These are phyloP conservation scores for Chrysanthemum makinoi DNA, from an alignment of 129 eudicot species.

Conservation along the genomic window DNA sequence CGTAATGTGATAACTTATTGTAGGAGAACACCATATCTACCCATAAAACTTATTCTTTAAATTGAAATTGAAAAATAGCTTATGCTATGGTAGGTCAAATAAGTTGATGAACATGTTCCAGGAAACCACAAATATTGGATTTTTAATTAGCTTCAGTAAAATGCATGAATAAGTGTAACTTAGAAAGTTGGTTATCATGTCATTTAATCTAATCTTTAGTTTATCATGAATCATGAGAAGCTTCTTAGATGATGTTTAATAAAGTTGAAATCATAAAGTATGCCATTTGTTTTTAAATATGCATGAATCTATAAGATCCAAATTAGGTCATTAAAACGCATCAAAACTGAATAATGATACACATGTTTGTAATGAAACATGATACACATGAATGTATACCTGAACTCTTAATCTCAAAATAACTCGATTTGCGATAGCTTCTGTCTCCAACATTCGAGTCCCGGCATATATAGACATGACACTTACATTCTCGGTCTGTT, in stretches of 20 bases:
- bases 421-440: constrained; percentile 21
- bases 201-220: not conserved
- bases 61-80: not conserved
- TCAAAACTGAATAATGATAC: too few species aligned
- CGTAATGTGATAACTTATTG: too few species aligned
- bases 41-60: not conserved
- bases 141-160: too few species aligned
- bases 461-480: constrained; percentile 50
- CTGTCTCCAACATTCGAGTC: constrained; percentile 29
- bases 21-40: not conserved
- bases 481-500: constrained; percentile 29
- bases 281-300: too few species aligned
- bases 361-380: too few species aligned
- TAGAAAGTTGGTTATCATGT: too few species aligned
- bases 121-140: constrained; percentile 2
- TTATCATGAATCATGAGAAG: too few species aligned
- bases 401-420: constrained; percentile 55
- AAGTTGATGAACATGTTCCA: constrained; percentile 6
- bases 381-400: constrained; percentile 54
- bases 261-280: too few species aligned
- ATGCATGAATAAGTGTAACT: too few species aligned
- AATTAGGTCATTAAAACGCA: too few species aligned
- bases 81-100: constrained; percentile 12
- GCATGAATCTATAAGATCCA: too few species aligned
- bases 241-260: too few species aligned